These are phyloP conservation scores for Canariomyces notabilis DNA, from an alignment of 2,329 filamentous ascomycete species.

Conservation along the genomic window DNA sequence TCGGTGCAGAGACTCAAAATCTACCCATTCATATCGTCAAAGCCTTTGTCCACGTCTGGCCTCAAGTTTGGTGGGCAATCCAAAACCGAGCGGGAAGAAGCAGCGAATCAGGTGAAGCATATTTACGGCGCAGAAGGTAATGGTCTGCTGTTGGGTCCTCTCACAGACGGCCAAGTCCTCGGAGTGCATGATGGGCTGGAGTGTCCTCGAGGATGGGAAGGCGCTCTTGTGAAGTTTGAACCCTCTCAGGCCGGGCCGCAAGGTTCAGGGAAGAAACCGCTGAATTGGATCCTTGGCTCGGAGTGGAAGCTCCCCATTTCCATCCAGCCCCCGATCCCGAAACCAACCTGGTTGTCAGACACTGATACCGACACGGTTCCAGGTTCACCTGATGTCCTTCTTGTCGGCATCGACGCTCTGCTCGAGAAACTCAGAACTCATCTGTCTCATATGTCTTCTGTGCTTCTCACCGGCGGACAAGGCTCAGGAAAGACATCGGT, in stretches of 20 bases:
- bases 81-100: constrained; percentile 74
- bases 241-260: constrained; percentile 40
- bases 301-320: constrained; percentile 71
- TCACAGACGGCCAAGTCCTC: constrained; percentile 85
- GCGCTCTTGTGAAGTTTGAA: constrained; percentile 77
- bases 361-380: constrained; percentile 52
- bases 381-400: constrained; percentile 43
- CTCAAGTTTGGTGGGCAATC: constrained; percentile 86
- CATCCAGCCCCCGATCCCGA: constrained; percentile 67
- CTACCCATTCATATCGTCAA: constrained; percentile 65
- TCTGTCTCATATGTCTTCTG: constrained; percentile 79
- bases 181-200: constrained; percentile 51
- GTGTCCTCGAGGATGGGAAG: constrained; percentile 64
- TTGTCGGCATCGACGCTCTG: constrained; percentile 81
- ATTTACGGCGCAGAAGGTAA: constrained; percentile 61
- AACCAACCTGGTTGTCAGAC: constrained; percentile 52
- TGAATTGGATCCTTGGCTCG: constrained; percentile 70
- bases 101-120: constrained; percentile 63
- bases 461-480: constrained; percentile 81
- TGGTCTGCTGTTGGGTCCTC: constrained; percentile 71
- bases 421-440: constrained; percentile 69
- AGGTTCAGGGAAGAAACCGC: constrained; percentile 43
- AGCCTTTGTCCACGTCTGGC: constrained; percentile 54
- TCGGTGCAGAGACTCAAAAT: constrained; percentile 60
- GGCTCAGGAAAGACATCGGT: constrained; percentile 87